phyloP scores from a whole-genome alignment of 805 yeast genomes.

The Myxozyma geophila region DNA sequence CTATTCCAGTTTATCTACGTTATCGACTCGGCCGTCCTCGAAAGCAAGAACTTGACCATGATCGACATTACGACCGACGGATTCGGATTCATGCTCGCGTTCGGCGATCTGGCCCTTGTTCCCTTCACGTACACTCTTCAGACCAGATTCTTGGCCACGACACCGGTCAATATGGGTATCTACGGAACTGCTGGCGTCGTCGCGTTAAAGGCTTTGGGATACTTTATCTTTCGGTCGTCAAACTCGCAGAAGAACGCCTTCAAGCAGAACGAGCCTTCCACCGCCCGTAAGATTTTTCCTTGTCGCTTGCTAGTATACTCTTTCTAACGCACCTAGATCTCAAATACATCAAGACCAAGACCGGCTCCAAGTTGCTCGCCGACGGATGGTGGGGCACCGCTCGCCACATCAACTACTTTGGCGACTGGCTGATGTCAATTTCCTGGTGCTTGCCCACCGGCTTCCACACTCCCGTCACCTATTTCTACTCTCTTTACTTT shows the following conservation, averaged over 20 bases:
- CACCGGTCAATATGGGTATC: constrained; percentile 60
- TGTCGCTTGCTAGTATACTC: neutral
- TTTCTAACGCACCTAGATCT: constrained; percentile 42
- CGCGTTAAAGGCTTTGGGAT: constrained; percentile 63
- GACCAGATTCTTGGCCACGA: constrained; percentile 74
- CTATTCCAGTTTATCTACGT: constrained; percentile 78
- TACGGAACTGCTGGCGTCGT: constrained; percentile 50
- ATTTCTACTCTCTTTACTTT: constrained; percentile 84
- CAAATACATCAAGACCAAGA: constrained; percentile 64
- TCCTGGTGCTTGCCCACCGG: constrained; percentile 95
- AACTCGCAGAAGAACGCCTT: constrained; percentile 85
- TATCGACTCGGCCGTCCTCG: constrained; percentile 89
- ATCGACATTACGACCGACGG: constrained; percentile 97
- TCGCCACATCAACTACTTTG: constrained; percentile 93
- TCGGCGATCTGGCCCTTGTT: constrained; percentile 90
- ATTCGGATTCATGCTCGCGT: constrained; percentile 92
- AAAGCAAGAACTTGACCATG: constrained; percentile 88
- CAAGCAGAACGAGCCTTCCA: constrained; percentile 70
- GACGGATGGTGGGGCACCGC: constrained; percentile 97
- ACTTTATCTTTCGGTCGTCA: constrained; percentile 78
- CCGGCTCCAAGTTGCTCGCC: constrained; percentile 74
- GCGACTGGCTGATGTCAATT: constrained; percentile 91
- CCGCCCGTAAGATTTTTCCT: constrained; percentile 51
- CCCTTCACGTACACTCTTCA: constrained; percentile 92
- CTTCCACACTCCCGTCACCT: constrained; percentile 76